These are phyloP conservation scores for Fusarium floridanum DNA, from an alignment of 2,329 filamentous ascomycete genomes.

Conservation along the genomic window DNA sequence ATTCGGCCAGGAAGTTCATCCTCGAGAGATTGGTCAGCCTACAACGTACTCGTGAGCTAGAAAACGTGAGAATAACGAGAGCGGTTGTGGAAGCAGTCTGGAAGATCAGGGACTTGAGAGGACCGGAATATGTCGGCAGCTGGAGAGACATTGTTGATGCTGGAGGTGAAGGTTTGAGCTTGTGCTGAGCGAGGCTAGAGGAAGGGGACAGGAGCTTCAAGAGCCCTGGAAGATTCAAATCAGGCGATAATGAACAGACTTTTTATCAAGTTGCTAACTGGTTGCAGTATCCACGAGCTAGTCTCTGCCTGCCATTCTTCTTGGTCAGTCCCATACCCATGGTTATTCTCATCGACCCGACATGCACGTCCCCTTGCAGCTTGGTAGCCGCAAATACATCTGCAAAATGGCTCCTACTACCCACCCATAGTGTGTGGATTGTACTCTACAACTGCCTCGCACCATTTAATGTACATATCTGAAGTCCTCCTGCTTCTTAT, in stretches of 20 bases:
- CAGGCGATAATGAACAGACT: background rate
- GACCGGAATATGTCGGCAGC: background rate
- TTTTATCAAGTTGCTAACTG: background rate
- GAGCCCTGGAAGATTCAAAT: background rate
- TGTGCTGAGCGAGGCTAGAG: background rate
- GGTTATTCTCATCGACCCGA: background rate
- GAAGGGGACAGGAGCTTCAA: background rate
- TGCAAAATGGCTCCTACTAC: background rate
- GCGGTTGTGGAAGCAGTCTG: background rate
- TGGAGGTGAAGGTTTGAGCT: background rate
- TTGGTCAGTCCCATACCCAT: background rate
- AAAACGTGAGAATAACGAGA: background rate
- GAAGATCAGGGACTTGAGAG: background rate
- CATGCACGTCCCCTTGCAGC: background rate
- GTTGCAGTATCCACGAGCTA: background rate
- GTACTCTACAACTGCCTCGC: background rate
- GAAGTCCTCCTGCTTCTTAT: conserved; percentile 36
- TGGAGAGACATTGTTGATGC: background rate
- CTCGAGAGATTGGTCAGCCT: background rate
- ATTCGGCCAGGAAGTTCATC: background rate
- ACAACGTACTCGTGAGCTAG: background rate
- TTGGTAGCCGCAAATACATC: background rate
- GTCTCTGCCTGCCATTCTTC: background rate
- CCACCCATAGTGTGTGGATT: background rate
- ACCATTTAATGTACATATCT: conserved; percentile 25